Percentiles rank a stretch among this genome's conserved stretches.
Evolutionary conservation across 129 eudicot species (phyloP).

Genomic region (Lactuca sativa): DNA sequence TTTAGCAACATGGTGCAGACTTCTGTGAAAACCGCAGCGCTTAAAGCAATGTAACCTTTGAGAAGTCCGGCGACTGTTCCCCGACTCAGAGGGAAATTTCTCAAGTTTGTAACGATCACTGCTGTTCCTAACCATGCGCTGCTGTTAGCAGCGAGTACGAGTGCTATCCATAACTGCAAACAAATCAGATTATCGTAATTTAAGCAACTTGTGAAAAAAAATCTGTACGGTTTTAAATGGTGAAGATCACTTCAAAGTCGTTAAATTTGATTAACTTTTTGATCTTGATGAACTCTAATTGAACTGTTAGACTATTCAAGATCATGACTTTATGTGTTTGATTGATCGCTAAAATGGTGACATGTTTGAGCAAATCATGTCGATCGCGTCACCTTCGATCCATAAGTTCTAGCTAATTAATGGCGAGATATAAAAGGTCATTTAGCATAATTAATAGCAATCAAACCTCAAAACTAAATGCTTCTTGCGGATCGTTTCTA

Average conservation of each 20-base stretch:
- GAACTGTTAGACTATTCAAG: background rate
- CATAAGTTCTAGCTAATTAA: background rate
- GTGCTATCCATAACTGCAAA: slow-evolving; percentile 83
- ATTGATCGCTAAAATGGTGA: background rate
- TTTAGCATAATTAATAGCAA: background rate
- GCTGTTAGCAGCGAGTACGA: slow-evolving; percentile 74
- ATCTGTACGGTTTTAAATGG: too few species aligned
- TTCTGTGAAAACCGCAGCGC: slow-evolving; percentile 93
- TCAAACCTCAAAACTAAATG: background rate
- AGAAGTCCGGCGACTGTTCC: slow-evolving; percentile 98
- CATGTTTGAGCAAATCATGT: background rate
- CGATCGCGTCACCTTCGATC: background rate
- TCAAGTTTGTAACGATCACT: slow-evolving; percentile 85
- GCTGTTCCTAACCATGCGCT: slow-evolving; percentile 93
- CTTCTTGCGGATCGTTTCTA: background rate
- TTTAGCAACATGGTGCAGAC: slow-evolving; percentile 62
- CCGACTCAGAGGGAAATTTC: slow-evolving; percentile 86
- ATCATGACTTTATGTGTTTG: slow-evolving; percentile 7
- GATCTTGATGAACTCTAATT: too few species aligned
- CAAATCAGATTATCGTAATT: background rate
- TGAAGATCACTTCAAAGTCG: background rate
- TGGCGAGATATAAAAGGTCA: background rate
- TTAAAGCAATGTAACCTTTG: slow-evolving; percentile 88
- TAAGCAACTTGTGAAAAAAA: background rate
- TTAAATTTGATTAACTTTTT: background rate